Conservation (phyloP, 2,329 filamentous ascomycete species). For the Pseudocercospora eumusae region DNA sequence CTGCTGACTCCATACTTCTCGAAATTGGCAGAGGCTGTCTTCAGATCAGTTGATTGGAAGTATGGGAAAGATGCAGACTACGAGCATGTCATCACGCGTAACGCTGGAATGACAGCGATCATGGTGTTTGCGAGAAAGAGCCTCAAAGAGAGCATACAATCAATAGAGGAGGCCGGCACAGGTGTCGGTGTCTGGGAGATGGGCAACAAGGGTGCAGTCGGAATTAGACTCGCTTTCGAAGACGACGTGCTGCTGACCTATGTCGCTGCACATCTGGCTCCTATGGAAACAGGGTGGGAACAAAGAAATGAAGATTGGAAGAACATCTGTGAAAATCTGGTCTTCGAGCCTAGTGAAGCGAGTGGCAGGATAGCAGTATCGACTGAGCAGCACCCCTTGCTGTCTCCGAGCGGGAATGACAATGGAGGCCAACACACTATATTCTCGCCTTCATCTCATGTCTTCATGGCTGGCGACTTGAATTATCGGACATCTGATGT, state of each 20-base stretch:
- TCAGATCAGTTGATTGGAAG: conserved; percentile 44
- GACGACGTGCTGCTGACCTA: conserved; percentile 69
- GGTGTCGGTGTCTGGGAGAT: conserved; percentile 84
- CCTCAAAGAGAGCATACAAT: conserved; percentile 58
- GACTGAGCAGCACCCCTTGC: conserved; percentile 26
- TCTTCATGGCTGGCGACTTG: conserved; percentile 88
- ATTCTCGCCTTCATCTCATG: conserved; percentile 71
- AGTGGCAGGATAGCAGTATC: conserved; percentile 27
- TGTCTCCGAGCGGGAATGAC: conserved; percentile 6
- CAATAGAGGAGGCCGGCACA: conserved; percentile 75
- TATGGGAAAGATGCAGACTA: conserved; percentile 66
- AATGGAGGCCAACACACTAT: conserved; percentile 47
- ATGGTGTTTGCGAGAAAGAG: conserved; percentile 76
- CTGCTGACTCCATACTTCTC: conserved; percentile 75
- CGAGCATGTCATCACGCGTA: conserved; percentile 67
- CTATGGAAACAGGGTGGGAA: conserved; percentile 77
- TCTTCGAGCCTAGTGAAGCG: conserved; percentile 56
- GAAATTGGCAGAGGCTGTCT: conserved; percentile 68
- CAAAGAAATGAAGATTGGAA: conserved; percentile 86
- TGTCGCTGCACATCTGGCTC: conserved; percentile 82
- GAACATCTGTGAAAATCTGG: conserved; percentile 74
- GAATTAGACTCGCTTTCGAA: conserved; percentile 67
- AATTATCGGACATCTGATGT: conserved; percentile 85
- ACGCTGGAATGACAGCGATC: conserved; percentile 86
- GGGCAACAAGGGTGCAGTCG: conserved; percentile 94